Percentiles rank a stretch among this genome's conserved stretches.
Evolutionary conservation across 768 basidiomycete genomes (phyloP).

Genomic region (Termitomyces sp.): DNA sequence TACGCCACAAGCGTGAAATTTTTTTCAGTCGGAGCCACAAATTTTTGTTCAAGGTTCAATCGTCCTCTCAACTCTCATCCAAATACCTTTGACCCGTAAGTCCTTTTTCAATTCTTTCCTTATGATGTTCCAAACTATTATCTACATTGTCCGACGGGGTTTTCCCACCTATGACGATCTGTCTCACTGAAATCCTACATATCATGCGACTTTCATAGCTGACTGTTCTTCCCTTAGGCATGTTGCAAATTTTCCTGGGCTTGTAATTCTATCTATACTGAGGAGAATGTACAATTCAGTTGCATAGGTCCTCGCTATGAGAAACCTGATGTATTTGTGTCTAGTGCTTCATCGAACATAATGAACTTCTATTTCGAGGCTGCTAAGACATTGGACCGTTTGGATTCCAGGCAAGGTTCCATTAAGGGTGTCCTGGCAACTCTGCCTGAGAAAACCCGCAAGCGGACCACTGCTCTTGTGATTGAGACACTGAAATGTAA

Average conservation of each 20-base stretch:
- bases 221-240: constrained; percentile 9
- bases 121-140: constrained; percentile 65
- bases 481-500: constrained; percentile 96
- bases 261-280: constrained; percentile 5
- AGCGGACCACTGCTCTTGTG: constrained; percentile 79
- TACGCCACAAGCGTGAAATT: constrained; percentile 18
- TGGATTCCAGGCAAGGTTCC: constrained; percentile 88
- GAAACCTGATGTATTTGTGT: constrained; percentile 23
- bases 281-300: constrained; percentile 17
- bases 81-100: not conserved
- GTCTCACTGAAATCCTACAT: constrained; percentile 23
- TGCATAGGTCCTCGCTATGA: constrained; percentile 9
- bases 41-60: not conserved
- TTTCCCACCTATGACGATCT: constrained; percentile 47
- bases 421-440: constrained; percentile 80
- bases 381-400: constrained; percentile 74
- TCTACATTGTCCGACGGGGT: constrained; percentile 90
- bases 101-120: not conserved
- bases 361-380: constrained; percentile 99
- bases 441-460: constrained; percentile 70
- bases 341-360: constrained; percentile 25
- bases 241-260: not conserved
- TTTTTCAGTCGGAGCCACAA: constrained; percentile 33
- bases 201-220: not conserved
- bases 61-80: not conserved